A percentile compares a stretch with the other conserved stretches of the same genome.
These are phyloP conservation scores for Penicillium expansum DNA, from an alignment of 2,329 filamentous ascomycete genomes.

Conservation along the genomic window DNA sequence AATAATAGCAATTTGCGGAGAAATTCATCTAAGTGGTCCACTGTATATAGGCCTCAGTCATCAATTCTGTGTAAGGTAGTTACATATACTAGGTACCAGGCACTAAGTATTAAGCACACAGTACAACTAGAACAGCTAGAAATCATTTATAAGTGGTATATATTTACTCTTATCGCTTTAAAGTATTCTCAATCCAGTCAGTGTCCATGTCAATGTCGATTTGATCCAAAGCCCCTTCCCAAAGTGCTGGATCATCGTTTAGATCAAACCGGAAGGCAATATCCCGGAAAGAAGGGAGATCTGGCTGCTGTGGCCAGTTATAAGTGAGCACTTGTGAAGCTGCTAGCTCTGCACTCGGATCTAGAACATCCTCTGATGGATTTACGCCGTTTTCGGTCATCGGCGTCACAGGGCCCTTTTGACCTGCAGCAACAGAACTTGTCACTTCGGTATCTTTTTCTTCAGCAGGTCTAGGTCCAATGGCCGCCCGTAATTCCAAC, in stretches of 20 bases:
- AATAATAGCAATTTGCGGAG: background rate
- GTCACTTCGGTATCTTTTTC: background rate
- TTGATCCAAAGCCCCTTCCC: slow-evolving; percentile 43
- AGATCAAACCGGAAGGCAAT: slow-evolving; percentile 37
- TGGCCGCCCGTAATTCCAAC: slow-evolving; percentile 34
- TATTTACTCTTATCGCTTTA: slow-evolving; percentile 20
- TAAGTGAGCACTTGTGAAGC: slow-evolving; percentile 3
- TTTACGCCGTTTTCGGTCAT: slow-evolving; percentile 17
- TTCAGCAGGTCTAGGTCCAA: slow-evolving; percentile 22
- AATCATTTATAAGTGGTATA: background rate
- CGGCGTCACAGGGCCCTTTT: slow-evolving; percentile 13
- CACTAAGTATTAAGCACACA: background rate
- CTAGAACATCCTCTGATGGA: background rate
- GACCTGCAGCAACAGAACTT: background rate
- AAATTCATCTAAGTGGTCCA: too few relatives aligned
- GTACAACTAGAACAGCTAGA: background rate
- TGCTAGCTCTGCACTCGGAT: background rate
- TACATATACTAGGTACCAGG: background rate
- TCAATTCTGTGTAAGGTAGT: background rate
- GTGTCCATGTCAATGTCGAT: slow-evolving; percentile 45
- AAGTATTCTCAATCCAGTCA: slow-evolving; percentile 39
- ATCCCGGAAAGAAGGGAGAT: slow-evolving; percentile 28
- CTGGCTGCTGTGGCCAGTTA: slow-evolving; percentile 21
- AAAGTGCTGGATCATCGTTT: slow-evolving; percentile 41
- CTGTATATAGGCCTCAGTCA: background rate